phyloP scores from a whole-genome alignment of 2,329 filamentous ascomycete genomes.

The Zasmidium angulare region DNA sequence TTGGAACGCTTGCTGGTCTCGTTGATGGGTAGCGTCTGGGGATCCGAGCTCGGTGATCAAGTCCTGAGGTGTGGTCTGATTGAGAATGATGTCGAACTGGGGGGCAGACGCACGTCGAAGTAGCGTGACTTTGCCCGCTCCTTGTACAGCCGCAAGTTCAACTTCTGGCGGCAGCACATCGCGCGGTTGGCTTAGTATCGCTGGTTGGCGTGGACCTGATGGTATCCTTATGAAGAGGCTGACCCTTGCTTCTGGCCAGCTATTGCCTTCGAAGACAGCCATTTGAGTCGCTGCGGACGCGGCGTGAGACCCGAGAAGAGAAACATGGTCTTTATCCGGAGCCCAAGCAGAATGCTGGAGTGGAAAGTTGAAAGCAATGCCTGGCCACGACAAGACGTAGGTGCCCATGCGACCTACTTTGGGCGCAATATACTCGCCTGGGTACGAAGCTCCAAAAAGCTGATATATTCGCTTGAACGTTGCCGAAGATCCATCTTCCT shows the following conservation, averaged over 20 bases:
- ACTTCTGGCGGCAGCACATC: slow-evolving; percentile 87
- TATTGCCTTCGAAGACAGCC: slow-evolving; percentile 86
- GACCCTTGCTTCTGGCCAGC: slow-evolving; percentile 80
- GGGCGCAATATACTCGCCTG: slow-evolving; percentile 83
- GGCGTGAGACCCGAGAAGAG: slow-evolving; percentile 75
- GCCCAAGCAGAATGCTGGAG: slow-evolving; percentile 74
- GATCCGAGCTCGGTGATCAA: slow-evolving; percentile 86
- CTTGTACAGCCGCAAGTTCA: slow-evolving; percentile 74
- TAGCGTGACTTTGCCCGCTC: slow-evolving; percentile 75
- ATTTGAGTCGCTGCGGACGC: slow-evolving; percentile 78
- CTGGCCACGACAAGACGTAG: slow-evolving; percentile 92
- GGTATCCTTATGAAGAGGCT: slow-evolving; percentile 74
- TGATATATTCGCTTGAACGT: slow-evolving; percentile 65
- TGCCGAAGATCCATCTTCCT: slow-evolving; percentile 37
- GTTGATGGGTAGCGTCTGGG: slow-evolving; percentile 81
- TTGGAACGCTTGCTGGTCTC: slow-evolving; percentile 20
- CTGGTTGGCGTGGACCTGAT: slow-evolving; percentile 70
- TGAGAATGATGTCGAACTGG: slow-evolving; percentile 71
- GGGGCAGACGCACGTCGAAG: slow-evolving; percentile 67
- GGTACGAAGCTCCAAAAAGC: slow-evolving; percentile 90
- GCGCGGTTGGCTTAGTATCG: slow-evolving; percentile 67
- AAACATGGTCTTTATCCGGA: slow-evolving; percentile 76
- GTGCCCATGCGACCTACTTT: slow-evolving; percentile 60
- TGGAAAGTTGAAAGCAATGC: slow-evolving; percentile 89
- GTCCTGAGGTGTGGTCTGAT: slow-evolving; percentile 88